Conservation (phyloP, 805 yeast species). For the Starmerella ratchasimensis region DNA sequence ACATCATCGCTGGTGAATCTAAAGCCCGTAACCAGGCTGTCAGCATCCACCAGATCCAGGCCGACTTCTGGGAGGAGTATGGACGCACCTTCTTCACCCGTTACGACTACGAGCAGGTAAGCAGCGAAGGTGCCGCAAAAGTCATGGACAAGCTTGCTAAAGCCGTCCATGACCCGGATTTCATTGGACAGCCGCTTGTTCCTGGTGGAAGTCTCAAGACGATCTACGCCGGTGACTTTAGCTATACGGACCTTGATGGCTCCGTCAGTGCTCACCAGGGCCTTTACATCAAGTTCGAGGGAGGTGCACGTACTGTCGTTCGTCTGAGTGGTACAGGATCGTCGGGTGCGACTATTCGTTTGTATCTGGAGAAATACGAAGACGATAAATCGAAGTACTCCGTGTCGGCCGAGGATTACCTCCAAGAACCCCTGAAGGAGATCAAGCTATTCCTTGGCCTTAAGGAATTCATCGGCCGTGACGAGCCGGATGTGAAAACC, state of each 20-base stretch:
- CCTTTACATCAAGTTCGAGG: constrained; percentile 61
- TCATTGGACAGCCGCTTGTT: constrained; percentile 39
- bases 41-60: constrained; percentile 67
- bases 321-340: constrained; percentile 96
- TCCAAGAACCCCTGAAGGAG: constrained; percentile 45
- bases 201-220: constrained; percentile 37
- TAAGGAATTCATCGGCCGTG: constrained; percentile 61
- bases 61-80: constrained; percentile 75
- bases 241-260: constrained; percentile 90
- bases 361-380: constrained; percentile 77
- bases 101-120: constrained; percentile 81
- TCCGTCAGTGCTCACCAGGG: constrained; percentile 83
- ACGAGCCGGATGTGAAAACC: constrained; percentile 80
- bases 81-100: constrained; percentile 97
- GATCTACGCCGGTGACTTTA: constrained; percentile 70
- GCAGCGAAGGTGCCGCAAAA: constrained; percentile 56
- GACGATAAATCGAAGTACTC: constrained; percentile 37
- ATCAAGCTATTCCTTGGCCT: constrained; percentile 60
- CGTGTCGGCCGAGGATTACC: constrained; percentile 50
- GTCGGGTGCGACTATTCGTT: constrained; percentile 90
- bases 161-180: constrained; percentile 29
- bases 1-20: constrained; percentile 76
- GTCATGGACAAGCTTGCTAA: constrained; percentile 43
- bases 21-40: constrained; percentile 44
- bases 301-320: constrained; percentile 74